These are phyloP conservation scores for Pythium rishiriense DNA, from an alignment of 352 stramenopile genomes.

Conservation along the genomic window DNA sequence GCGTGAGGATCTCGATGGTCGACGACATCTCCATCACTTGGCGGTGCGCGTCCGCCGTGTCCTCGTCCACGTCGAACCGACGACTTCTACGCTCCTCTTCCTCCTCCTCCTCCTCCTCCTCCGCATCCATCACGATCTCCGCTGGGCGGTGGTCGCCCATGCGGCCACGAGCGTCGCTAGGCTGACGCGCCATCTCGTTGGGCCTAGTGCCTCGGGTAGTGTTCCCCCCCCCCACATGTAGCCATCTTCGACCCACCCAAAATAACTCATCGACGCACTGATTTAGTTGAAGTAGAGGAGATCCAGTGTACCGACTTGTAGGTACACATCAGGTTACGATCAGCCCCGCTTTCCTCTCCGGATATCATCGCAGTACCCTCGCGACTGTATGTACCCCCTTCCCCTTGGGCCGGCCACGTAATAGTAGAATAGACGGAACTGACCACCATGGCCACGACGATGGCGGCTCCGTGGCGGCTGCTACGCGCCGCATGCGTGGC, in stretches of 20 bases:
- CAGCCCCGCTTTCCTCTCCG: too few species aligned
- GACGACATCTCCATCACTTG: constrained; percentile 67
- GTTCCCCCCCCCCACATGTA: too few species aligned
- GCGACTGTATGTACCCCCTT: too few species aligned
- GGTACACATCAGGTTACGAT: constrained; percentile 9
- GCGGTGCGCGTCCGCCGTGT: constrained; percentile 48
- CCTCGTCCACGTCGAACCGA: constrained; percentile 17
- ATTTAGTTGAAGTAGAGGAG: constrained; percentile 7
- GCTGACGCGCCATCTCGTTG: background rate
- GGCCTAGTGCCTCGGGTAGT: background rate
- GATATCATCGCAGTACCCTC: too few species aligned
- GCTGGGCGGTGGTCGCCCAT: background rate
- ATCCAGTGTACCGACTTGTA: background rate
- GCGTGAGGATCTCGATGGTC: constrained; percentile 60
- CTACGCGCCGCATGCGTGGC: constrained; percentile 3
- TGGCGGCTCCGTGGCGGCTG: constrained; percentile 13
- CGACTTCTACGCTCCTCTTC: background rate
- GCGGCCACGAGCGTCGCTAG: background rate
- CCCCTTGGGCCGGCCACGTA: too few species aligned
- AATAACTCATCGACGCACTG: background rate
- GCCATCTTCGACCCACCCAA: constrained; percentile 4
- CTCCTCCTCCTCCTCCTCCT: constrained; percentile 3
- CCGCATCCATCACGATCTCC: background rate
- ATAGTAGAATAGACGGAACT: background rate
- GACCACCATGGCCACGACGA: constrained; percentile 4